These are phyloP conservation scores for Marasmius tenuissimus DNA, from an alignment of 1,284 basidiomycete species.

Conservation along the genomic window DNA sequence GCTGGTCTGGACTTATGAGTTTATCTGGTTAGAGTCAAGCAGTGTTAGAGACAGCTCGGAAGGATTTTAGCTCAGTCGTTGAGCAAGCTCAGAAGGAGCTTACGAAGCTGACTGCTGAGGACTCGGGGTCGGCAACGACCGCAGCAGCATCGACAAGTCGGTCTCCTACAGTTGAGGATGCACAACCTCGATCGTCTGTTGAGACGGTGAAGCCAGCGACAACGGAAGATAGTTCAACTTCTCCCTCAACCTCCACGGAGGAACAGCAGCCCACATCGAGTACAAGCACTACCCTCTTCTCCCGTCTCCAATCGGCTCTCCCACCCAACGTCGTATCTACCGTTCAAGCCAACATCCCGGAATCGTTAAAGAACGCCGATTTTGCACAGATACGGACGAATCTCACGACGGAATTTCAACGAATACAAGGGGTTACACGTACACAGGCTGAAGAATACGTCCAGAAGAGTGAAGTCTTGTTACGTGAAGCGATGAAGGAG, in stretches of 20 bases:
- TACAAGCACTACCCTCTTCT: conserved; percentile 47
- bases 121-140: conserved; percentile 12
- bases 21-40: conserved; percentile 74
- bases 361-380: conserved; percentile 66
- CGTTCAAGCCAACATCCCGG: conserved; percentile 67
- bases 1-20: conserved; percentile 5
- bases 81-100: conserved; percentile 82
- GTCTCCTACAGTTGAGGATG: conserved; percentile 14
- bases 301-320: conserved; percentile 70
- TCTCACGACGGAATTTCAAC: conserved; percentile 69
- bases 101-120: conserved; percentile 54
- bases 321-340: conserved; percentile 71
- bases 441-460: conserved; percentile 84
- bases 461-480: conserved; percentile 71
- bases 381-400: conserved; percentile 64
- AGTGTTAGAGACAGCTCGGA: conserved; percentile 70
- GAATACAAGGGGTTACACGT: conserved; percentile 69
- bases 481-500: conserved; percentile 71
- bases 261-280: conserved; percentile 19
- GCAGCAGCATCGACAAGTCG: conserved; percentile 8
- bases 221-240: conserved; percentile 18
- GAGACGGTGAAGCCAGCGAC: conserved; percentile 24
- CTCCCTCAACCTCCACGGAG: neutral
- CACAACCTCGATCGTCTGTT: conserved; percentile 16
- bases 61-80: conserved; percentile 78